Percentiles rank a stretch among this genome's conserved stretches.
Evolutionary conservation across 108 stramenopile species (phyloP).

Genomic region (Mediolabrus comicus): DNA sequence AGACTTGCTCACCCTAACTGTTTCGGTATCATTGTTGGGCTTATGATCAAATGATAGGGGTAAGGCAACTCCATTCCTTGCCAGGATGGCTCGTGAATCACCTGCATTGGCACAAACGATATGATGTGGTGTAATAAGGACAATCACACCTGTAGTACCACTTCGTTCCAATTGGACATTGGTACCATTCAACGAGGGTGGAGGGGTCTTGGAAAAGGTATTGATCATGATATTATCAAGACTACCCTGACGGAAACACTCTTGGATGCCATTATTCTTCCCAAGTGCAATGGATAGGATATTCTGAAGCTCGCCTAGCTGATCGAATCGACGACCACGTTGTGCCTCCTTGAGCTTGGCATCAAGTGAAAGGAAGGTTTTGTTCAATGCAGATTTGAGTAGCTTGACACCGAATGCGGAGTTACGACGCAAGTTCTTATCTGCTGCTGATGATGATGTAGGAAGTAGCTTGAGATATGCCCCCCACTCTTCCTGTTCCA

Average conservation of each 20-base stretch:
- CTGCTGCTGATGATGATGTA: not conserved
- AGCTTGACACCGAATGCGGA: conserved; percentile 59
- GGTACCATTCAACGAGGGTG: conserved; percentile 9
- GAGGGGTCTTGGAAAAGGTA: conserved; percentile 14
- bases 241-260: conserved; percentile 26
- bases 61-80: conserved; percentile 47
- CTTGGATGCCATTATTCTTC: not conserved
- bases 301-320: conserved; percentile 21
- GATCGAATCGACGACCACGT: conserved; percentile 11
- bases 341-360: conserved; percentile 20
- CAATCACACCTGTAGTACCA: conserved; percentile 89
- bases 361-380: conserved; percentile 78
- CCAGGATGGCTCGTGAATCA: conserved; percentile 89
- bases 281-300: conserved; percentile 14
- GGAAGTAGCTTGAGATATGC: conserved; percentile 52
- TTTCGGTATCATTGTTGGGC: conserved; percentile 79
- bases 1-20: conserved; percentile 60
- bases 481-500: conserved; percentile 43
- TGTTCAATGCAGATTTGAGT: conserved; percentile 56
- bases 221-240: conserved; percentile 16
- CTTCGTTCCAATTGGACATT: conserved; percentile 56
- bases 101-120: conserved; percentile 96
- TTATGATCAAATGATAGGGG: conserved; percentile 96
- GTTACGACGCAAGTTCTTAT: conserved; percentile 12
- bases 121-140: conserved; percentile 85